Evolutionary conservation across 345 rosid species (phyloP), one percentile per base, ranked within the genome.

Genomic region (Pseudoturritis turrita): DNA sequence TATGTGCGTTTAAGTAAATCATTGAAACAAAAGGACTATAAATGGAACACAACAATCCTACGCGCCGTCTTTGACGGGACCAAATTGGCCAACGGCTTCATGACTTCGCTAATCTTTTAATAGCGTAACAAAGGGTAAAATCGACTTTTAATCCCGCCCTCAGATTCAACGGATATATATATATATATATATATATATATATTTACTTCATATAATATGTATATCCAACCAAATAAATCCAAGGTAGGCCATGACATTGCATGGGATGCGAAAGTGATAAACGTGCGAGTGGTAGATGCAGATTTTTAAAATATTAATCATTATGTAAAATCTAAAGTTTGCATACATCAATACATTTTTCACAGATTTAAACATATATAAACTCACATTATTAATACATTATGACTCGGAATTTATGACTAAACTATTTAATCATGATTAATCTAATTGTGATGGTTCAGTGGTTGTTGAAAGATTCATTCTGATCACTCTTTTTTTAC

Each of bases 201-300:
- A n/a, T n/a, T n/a, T n/a, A n/a, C n/a, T n/a, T n/a, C n/a, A n/a
- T n/a, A n/a, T n/a, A n/a, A n/a, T n/a, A 39, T 51, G 9, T 15
- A 25, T 21, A 28, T 33, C 70, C 57, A 73, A 55, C 71, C 45
- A 72, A 36, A 65, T 65, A 66, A 65, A 21, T 56, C 60, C 60
- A 73, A 62, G 15, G 63, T 44, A 8, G 65, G 77, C 71, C 72
- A 65, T 51, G 13, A 47, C 52, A 36, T 18, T 56, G 72, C 65
- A 65, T 72, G 71, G 55, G 41, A 73, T 13, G 65, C 35, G 57
- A 33, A 4, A 35, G 23, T 53, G 8, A 45, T 64, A 36, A 45
- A 64, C 57, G 65, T 56, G 77, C 44, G 29, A 55, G 28, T 65
- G 66, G 52, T 65, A 56, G 77, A 73, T 73, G 51, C 65, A 49